Percentiles rank a stretch among this genome's conserved stretches.
Conservation (phyloP, 1,139 yeast species). For the Ogataea hybrid region DNA sequence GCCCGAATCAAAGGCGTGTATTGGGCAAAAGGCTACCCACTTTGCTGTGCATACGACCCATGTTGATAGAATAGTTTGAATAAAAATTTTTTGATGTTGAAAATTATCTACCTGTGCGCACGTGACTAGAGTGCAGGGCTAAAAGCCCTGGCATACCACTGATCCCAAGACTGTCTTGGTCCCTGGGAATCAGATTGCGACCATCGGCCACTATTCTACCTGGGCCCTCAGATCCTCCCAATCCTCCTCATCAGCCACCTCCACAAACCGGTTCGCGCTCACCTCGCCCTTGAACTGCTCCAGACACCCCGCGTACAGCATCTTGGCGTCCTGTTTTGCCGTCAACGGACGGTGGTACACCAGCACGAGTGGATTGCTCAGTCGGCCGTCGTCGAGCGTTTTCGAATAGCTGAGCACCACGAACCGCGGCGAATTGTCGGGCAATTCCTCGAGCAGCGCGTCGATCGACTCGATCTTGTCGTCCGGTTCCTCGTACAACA, state of each 20-base stretch:
- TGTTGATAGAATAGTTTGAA: slow-evolving; percentile 32
- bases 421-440: slow-evolving; percentile 79
- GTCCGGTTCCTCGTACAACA: slow-evolving; percentile 41
- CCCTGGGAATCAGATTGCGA: background rate
- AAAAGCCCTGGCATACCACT: slow-evolving; percentile 1
- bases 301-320: slow-evolving; percentile 89
- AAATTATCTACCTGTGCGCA: slow-evolving; percentile 3
- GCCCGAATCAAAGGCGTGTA: slow-evolving; percentile 9
- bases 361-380: slow-evolving; percentile 70
- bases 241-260: slow-evolving; percentile 61
- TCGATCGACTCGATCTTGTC: slow-evolving; percentile 48
- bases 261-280: slow-evolving; percentile 58
- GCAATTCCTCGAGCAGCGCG: slow-evolving; percentile 70
- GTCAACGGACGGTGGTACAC: slow-evolving; percentile 87
- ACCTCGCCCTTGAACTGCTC: slow-evolving; percentile 77
- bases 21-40: slow-evolving; percentile 31
- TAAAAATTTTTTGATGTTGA: slow-evolving; percentile 10
- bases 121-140: slow-evolving; percentile 9
- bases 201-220: slow-evolving; percentile 1
- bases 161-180: too few species aligned
- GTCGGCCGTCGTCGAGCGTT: slow-evolving; percentile 66
- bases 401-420: slow-evolving; percentile 77
- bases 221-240: slow-evolving; percentile 19
- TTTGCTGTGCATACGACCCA: slow-evolving; percentile 64
- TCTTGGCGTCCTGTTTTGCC: slow-evolving; percentile 70